These are phyloP conservation scores for Oidiodendron maius DNA, from an alignment of 495 filamentous ascomycete species.

Conservation along the genomic window DNA sequence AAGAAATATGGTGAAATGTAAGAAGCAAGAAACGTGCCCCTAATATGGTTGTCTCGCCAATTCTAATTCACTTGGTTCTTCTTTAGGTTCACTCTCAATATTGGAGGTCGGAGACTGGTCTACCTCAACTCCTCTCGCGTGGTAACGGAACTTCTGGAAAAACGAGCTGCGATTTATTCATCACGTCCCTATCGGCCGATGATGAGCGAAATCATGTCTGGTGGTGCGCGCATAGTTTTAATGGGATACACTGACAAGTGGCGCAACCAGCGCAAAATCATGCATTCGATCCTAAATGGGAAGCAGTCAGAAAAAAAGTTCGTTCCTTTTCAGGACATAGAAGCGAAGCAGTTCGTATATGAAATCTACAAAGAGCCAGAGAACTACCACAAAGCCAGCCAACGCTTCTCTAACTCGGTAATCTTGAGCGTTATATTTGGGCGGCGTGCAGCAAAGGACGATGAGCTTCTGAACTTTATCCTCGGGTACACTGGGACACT, in stretches of 20 bases:
- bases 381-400: slow-evolving; percentile 34
- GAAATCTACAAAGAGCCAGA: slow-evolving; percentile 29
- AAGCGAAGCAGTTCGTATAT: slow-evolving; percentile 32
- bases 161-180: slow-evolving; percentile 25
- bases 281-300: slow-evolving; percentile 36
- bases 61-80: neutral
- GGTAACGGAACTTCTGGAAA: slow-evolving; percentile 28
- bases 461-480: slow-evolving; percentile 17
- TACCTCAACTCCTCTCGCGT: slow-evolving; percentile 30
- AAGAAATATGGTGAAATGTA: slow-evolving; percentile 17
- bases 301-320: slow-evolving; percentile 27
- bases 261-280: slow-evolving; percentile 26
- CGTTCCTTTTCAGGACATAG: slow-evolving; percentile 31
- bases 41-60: neutral
- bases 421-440: slow-evolving; percentile 29
- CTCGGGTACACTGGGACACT: neutral
- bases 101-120: slow-evolving; percentile 13
- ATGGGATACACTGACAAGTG: slow-evolving; percentile 24
- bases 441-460: slow-evolving; percentile 12
- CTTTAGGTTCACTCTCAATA: neutral
- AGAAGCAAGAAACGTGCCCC: neutral
- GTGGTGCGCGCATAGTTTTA: slow-evolving; percentile 24
- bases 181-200: slow-evolving; percentile 25
- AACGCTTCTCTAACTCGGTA: slow-evolving; percentile 37
- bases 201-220: slow-evolving; percentile 23